Evolutionary conservation across 345 rosid species (phyloP).

Genomic region (Geranium brycei): DNA sequence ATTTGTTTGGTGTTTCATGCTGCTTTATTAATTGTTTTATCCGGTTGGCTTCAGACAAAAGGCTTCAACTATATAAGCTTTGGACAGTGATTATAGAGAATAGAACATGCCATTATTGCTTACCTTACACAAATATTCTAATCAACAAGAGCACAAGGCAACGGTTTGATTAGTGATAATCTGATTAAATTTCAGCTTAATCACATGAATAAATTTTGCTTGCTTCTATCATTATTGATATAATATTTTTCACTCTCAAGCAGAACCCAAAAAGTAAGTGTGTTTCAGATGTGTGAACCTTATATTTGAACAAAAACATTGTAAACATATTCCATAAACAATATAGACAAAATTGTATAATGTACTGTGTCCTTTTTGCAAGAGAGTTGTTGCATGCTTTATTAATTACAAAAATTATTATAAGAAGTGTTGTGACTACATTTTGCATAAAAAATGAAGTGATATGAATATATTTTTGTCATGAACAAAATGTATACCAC

Average conservation of each 20-base stretch:
- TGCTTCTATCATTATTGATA: not conserved
- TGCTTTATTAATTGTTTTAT: slow-evolving; percentile 2
- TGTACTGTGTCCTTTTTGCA: no score
- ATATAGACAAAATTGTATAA: no score
- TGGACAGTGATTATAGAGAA: no score
- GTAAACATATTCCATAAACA: not conserved
- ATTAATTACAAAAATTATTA: no score
- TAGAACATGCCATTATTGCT: slow-evolving; percentile 8
- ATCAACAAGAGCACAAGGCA: not conserved
- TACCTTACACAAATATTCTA: not conserved
- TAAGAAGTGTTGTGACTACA: no score
- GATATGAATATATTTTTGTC: no score
- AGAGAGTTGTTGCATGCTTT: no score
- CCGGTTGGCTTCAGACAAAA: slow-evolving; percentile 7
- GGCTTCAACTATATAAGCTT: not conserved
- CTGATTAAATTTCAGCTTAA: not conserved
- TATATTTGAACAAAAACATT: not conserved
- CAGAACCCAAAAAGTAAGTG: not conserved
- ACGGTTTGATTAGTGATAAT: not conserved
- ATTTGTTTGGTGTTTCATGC: not conserved
- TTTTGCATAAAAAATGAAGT: no score
- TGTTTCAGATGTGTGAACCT: no score
- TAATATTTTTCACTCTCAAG: not conserved
- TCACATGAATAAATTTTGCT: not conserved
- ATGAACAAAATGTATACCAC: no score